phyloP scores from a whole-genome alignment of 352 stramenopile genomes.

The Pythium volutum region DNA sequence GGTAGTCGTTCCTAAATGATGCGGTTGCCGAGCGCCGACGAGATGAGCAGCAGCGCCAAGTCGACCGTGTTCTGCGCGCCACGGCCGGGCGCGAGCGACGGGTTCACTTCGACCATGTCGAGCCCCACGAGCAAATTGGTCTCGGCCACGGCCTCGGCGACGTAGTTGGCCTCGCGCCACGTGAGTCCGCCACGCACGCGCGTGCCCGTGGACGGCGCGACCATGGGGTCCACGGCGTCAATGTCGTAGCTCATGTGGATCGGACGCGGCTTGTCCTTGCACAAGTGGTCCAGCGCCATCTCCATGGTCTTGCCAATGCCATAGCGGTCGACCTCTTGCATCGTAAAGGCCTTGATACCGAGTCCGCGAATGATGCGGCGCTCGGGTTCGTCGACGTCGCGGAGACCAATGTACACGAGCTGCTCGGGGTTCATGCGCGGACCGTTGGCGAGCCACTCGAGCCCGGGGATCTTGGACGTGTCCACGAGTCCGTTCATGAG shows the following conservation, averaged over 20 bases:
- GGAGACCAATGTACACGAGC: constrained; percentile 95
- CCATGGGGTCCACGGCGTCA: constrained; percentile 94
- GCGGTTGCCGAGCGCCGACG: constrained; percentile 90
- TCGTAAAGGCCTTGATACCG: constrained; percentile 94
- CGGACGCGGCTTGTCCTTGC: constrained; percentile 80
- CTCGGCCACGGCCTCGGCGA: constrained; percentile 91
- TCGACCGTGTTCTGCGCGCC: constrained; percentile 92
- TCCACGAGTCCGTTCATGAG: constrained; percentile 92
- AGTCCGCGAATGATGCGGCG: constrained; percentile 88
- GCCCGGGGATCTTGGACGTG: constrained; percentile 87
- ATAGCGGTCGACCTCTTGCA: constrained; percentile 96
- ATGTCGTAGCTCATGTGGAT: constrained; percentile 98
- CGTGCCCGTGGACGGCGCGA: constrained; percentile 96
- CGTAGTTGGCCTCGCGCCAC: constrained; percentile 96
- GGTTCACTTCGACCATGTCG: constrained; percentile 97
- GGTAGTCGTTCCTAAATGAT: constrained; percentile 79
- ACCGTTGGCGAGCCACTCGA: constrained; percentile 90
- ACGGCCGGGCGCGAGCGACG: constrained; percentile 80
- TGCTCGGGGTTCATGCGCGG: constrained; percentile 79
- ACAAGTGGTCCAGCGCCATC: constrained; percentile 93
- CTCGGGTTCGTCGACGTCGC: constrained; percentile 93
- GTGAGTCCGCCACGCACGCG: constrained; percentile 93
- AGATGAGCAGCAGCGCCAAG: constrained; percentile 91
- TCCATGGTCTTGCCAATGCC: constrained; percentile 97
- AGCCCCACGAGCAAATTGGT: constrained; percentile 87